Percentiles rank a stretch among this genome's conserved stretches.
phyloP scores from a whole-genome alignment of 352 stramenopile species.

The Phytophthora gonapodyides region DNA sequence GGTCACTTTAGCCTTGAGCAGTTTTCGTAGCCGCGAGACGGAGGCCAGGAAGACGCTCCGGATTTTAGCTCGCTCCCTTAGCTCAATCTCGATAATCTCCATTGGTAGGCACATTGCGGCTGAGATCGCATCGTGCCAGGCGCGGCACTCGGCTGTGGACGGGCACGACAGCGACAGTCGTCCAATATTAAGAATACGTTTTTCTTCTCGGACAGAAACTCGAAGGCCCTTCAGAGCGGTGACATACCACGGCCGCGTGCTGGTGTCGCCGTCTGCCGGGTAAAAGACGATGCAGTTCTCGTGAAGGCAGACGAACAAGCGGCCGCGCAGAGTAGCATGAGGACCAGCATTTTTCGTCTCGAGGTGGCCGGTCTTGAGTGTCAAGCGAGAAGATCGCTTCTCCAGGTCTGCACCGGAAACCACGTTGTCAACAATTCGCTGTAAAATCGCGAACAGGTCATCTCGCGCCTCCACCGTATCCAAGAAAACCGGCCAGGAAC shows the following conservation, averaged over 20 bases:
- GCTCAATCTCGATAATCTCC: constrained; percentile 80
- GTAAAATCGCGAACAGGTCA: constrained; percentile 70
- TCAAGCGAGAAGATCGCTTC: constrained; percentile 65
- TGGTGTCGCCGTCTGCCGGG: constrained; percentile 67
- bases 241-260: constrained; percentile 78
- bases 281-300: constrained; percentile 85
- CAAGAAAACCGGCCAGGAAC: constrained; percentile 80
- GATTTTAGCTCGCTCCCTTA: constrained; percentile 77
- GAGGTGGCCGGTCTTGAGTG: constrained; percentile 73
- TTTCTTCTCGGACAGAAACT: constrained; percentile 68
- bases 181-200: constrained; percentile 64
- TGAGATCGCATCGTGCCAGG: constrained; percentile 76
- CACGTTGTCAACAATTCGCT: constrained; percentile 73
- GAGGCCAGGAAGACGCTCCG: constrained; percentile 63
- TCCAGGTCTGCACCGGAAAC: constrained; percentile 71
- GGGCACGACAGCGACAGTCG: constrained; percentile 61
- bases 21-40: constrained; percentile 70
- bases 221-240: constrained; percentile 67
- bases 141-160: constrained; percentile 56
- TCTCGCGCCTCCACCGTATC: constrained; percentile 75
- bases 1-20: constrained; percentile 81
- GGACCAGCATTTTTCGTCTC: constrained; percentile 79
- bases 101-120: constrained; percentile 61
- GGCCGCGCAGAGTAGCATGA: constrained; percentile 75
- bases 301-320: constrained; percentile 77